A percentile compares a stretch with the other conserved stretches of the same genome.
These are phyloP conservation scores for Filobasidium uniguttulatum DNA, from an alignment of 1,284 basidiomycete species.

Conservation along the genomic window DNA sequence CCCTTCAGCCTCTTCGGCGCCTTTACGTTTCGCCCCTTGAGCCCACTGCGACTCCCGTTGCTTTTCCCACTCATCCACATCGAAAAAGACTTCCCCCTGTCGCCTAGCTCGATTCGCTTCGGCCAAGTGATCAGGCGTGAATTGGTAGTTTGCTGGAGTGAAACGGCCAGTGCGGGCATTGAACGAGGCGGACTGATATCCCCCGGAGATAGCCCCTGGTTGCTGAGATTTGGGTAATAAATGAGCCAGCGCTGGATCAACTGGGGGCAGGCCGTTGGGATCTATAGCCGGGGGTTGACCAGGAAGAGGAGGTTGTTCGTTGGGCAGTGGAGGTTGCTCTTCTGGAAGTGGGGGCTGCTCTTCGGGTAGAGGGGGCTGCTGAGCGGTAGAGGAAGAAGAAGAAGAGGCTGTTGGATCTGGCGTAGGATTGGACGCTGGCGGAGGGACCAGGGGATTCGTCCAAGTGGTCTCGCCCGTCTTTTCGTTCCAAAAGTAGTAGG, in stretches of 20 bases:
- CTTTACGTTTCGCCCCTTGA: conserved; percentile 42
- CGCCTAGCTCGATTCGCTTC: conserved; percentile 71
- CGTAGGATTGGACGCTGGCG: conserved; percentile 14
- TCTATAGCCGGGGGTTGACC: conserved; percentile 41
- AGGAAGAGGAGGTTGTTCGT: conserved; percentile 21
- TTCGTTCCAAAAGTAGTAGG: conserved; percentile 79
- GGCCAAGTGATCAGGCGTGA: conserved; percentile 57
- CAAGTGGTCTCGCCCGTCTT: conserved; percentile 71
- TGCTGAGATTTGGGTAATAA: conserved; percentile 54
- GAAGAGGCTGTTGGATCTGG: conserved; percentile 18
- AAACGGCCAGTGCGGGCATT: conserved; percentile 73
- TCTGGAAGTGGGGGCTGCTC: conserved; percentile 24
- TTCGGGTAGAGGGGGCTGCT: conserved; percentile 25
- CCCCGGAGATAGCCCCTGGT: conserved; percentile 30
- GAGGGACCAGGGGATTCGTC: conserved; percentile 55
- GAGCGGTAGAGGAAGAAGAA: conserved; percentile 16
- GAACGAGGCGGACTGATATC: conserved; percentile 51
- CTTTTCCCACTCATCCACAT: conserved; percentile 65
- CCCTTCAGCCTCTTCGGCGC: conserved; percentile 42
- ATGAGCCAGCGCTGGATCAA: conserved; percentile 68
- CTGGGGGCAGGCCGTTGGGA: conserved; percentile 42
- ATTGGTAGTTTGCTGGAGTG: conserved; percentile 38
- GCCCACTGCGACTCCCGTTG: conserved; percentile 49
- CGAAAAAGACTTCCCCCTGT: conserved; percentile 80
- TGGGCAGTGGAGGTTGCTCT: conserved; percentile 19